Evolutionary conservation across 768 basidiomycete species (phyloP), one percentile per base, ranked within the genome.

Genomic region (Cyclocybe cylindracea): DNA sequence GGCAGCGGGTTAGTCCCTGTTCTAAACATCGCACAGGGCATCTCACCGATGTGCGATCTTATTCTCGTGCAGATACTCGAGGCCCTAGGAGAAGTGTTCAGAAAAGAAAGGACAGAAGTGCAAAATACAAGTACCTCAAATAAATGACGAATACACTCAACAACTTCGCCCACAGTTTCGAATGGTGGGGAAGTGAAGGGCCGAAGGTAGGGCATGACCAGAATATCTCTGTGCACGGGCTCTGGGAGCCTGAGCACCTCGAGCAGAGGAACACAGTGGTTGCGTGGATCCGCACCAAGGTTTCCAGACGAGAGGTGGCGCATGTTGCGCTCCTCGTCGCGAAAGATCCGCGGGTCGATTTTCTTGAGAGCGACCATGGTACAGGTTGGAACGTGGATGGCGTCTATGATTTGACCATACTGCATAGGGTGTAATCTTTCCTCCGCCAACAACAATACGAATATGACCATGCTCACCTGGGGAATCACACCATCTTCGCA

Each of bases 21-120:
- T 8, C 10, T 3, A 4, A 4, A 10, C 7, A 50, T 13, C 7
- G 9, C 6, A 10, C 1, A 2, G 11, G 19, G 10, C 14, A 8
- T 9, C 66, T 4, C 42, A 74, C 74, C 70, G 49, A 48, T 76
- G 75, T 4, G 73, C 75, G 1, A 75, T 57, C 10, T 59, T 55
- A 29, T 73, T 60, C 1, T 57, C 48, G 50, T 77, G 75, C 60
- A 76, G 70, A 51, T 72, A 74, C 39, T 64, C 53, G 2, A 75
- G 13, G 0, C 54, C 54, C 50, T 50, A 39, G 10, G 16, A 10
- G 29, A 7, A 9, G 19, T 18, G 7, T 16, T 16, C 16, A 16
- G 29, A 14, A 4, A 6, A 38, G 4, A n/a, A 33, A 36, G 10
- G 2, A 5, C 5, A 40, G 2, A 1, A 48, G 32, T 19, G 18